Percentiles rank a stretch among this genome's conserved stretches.
These are phyloP conservation scores for Fusarium sp. DNA, from an alignment of 2,329 filamentous ascomycete genomes.

Conservation along the genomic window DNA sequence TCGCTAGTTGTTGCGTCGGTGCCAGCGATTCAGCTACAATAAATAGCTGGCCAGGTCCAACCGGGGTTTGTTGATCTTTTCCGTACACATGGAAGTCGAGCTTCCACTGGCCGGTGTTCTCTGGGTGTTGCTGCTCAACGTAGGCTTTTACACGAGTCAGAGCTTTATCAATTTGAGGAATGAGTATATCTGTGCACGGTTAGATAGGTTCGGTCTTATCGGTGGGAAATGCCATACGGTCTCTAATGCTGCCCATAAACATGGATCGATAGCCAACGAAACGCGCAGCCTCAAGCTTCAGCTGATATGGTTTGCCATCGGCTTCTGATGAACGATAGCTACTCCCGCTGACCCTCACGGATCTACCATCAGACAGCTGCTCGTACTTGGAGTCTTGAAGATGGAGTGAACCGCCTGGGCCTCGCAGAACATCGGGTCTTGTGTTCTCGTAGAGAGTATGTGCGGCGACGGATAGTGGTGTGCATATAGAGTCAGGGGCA, in stretches of 20 bases:
- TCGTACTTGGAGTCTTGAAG: conserved; percentile 53
- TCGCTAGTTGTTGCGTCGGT: conserved; percentile 61
- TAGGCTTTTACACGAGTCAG: conserved; percentile 30
- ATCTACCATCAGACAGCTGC: conserved; percentile 25
- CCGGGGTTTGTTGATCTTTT: conserved; percentile 31
- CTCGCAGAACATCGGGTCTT: conserved; percentile 64
- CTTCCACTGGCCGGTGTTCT: conserved; percentile 40
- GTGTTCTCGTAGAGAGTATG: conserved; percentile 70
- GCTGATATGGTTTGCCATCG: conserved; percentile 31
- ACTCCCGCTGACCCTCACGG: conserved; percentile 38
- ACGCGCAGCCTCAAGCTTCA: conserved; percentile 45
- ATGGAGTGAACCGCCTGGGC: conserved; percentile 65
- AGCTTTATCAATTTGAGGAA: conserved; percentile 37
- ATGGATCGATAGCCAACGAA: conserved; percentile 43
- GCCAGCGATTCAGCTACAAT: conserved; percentile 64
- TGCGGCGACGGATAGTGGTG: conserved; percentile 64
- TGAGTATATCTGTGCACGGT: conserved; percentile 28
- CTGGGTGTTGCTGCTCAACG: conserved; percentile 41
- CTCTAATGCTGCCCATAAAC: conserved; percentile 45
- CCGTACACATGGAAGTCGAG: conserved; percentile 62
- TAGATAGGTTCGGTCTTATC: fast-evolving
- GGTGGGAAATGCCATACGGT: background rate
- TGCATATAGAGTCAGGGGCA: conserved; percentile 59
- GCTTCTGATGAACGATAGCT: conserved; percentile 19
- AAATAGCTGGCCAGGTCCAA: conserved; percentile 52